Base-by-base conservation (phyloP, 2,329 filamentous ascomycete genomes). In the Drechslerella coelobrocha region DNA sequence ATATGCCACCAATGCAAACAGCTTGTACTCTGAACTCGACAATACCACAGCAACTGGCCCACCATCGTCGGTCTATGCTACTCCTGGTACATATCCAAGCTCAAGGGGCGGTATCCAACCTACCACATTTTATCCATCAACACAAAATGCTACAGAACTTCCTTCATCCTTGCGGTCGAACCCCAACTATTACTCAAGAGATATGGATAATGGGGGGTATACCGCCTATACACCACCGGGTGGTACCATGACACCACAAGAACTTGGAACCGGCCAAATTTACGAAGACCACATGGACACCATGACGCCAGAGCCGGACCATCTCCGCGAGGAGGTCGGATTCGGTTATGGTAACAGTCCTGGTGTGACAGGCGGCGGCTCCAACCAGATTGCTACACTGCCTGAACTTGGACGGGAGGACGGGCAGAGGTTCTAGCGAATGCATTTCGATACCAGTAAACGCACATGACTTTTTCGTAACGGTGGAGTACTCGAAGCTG, bases 301-400 rank as follows among this genome's bases (percentile, higher is more conserved):
- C 0, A 29, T 54, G 2, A 71, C 66, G 1, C 66, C 66, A 2
- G 23, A 45, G 4, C 19, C 31, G 5, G 66, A 71, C 37, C 27
- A 48, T 2, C 37, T 52, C 21, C 53, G 66, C 0, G 53, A 71
- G 26, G 59, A 71, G 26, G 66, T 71, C 26, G 66, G 66, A 26
- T 71, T 71, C 27, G 66, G 66, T 47, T 71, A 71, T 26, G 66
- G 66, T 9, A 63, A 60, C 43, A 59, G 66, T 1, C 59, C 66
- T 2, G 66, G 66, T 10, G 54, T 71, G 59, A 31, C 31, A 2
- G 66, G 66, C 14, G 66, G 66, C 43, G 66, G 66, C 17, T 63
- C 59, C 5, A 71, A 71, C 27, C 52, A 71, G 24, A 48, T 71
- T 45, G 54, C 66, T 8, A 63, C 66, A n/a, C 17, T 71, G 19